These are phyloP conservation scores for Lachnellula subtilissima DNA, from an alignment of 2,329 filamentous ascomycete genomes.

Conservation along the genomic window DNA sequence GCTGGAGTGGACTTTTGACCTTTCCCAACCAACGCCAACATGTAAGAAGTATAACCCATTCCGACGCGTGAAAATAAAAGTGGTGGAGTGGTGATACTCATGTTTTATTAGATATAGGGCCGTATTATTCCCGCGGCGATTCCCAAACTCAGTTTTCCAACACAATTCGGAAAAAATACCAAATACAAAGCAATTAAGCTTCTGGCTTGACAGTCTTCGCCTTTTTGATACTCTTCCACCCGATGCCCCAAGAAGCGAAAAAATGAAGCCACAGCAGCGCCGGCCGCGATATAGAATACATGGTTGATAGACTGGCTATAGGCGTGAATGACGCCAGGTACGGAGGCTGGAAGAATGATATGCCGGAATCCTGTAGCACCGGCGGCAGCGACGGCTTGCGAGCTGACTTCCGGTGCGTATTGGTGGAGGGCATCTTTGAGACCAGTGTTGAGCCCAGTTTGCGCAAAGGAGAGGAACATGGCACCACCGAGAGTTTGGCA, in stretches of 20 bases:
- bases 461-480: slow-evolving; percentile 28
- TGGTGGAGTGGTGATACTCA: no score
- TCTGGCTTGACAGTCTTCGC: slow-evolving; percentile 9
- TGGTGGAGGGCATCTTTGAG: slow-evolving; percentile 27
- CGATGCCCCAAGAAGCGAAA: slow-evolving; percentile 36
- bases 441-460: slow-evolving; percentile 27
- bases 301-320: slow-evolving; percentile 34
- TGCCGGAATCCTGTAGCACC: slow-evolving; percentile 37
- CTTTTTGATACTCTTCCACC: slow-evolving; percentile 42
- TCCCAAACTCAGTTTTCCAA: no score
- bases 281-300: slow-evolving; percentile 22
- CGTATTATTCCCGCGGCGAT: no score
- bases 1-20: no score
- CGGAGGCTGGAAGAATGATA: slow-evolving; percentile 28
- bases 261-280: slow-evolving; percentile 9
- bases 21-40: no score
- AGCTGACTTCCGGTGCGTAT: slow-evolving; percentile 32
- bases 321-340: slow-evolving; percentile 36
- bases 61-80: no score
- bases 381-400: slow-evolving; percentile 34
- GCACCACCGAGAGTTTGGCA: slow-evolving; percentile 29
- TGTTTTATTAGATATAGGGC: no score
- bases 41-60: no score
- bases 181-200: background rate
- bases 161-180: background rate